Conservation (phyloP, 257 asterid species). For the Lavandula angustifolia region DNA sequence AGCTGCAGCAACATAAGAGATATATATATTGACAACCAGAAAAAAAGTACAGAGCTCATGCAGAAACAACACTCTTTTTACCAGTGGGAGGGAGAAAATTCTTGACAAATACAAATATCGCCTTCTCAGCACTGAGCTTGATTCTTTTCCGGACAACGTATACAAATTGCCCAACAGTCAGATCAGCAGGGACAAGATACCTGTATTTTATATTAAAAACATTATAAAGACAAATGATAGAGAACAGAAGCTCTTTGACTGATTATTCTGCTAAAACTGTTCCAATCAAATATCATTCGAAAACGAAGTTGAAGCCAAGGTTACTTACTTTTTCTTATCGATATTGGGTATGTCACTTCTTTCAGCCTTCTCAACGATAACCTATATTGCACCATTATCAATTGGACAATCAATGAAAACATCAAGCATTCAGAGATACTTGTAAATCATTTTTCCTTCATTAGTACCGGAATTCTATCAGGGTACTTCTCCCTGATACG, state of each 20-base stretch:
- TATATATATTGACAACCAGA: background rate
- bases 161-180: constrained; percentile 95
- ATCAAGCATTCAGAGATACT: background rate
- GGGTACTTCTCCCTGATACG: constrained; percentile 98
- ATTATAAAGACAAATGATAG: background rate
- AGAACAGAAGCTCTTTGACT: too few species aligned
- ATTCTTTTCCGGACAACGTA: constrained; percentile 96
- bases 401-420: constrained; percentile 4
- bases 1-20: constrained; percentile 40
- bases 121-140: constrained; percentile 96
- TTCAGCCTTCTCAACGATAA: constrained; percentile 90
- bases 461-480: constrained; percentile 86
- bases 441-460: background rate
- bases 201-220: constrained; percentile 40
- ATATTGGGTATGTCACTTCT: constrained; percentile 92
- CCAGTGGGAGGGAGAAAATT: constrained; percentile 95
- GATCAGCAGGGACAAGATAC: constrained; percentile 93
- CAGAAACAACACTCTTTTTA: constrained; percentile 27
- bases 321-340: constrained; percentile 87
- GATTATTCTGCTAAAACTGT: too few species aligned
- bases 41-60: background rate
- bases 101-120: constrained; percentile 92
- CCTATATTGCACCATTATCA: constrained; percentile 43
- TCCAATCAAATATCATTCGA: too few species aligned
- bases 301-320: too few species aligned